Percentiles rank a stretch among this genome's conserved stretches.
Conservation (phyloP, 225 moss, liverwort and hornwort genomes). For the Physcomitrium patens region DNA sequence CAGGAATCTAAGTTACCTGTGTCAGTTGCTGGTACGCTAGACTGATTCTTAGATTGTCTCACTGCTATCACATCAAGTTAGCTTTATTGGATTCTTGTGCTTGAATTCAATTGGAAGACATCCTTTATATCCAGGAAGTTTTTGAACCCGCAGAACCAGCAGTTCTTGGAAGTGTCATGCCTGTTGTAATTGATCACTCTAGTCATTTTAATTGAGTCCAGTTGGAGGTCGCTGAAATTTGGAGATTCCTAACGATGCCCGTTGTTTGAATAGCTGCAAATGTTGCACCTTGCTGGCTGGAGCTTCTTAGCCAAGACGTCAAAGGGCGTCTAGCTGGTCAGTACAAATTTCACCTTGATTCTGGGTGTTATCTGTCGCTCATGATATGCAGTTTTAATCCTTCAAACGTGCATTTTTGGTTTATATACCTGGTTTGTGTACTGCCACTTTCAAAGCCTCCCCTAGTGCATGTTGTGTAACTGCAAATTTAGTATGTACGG, state of each 20-base stretch:
- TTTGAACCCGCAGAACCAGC: too few relatives aligned
- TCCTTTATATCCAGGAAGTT: too few relatives aligned
- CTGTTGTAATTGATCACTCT: too few relatives aligned
- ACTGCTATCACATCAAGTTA: neutral
- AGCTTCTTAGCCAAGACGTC: constrained; percentile 63
- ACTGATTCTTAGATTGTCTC: neutral
- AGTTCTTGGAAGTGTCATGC: too few relatives aligned
- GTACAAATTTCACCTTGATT: neutral
- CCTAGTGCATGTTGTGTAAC: too few relatives aligned
- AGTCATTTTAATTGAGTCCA: too few relatives aligned
- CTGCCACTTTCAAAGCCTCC: too few relatives aligned
- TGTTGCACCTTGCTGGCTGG: constrained; percentile 64
- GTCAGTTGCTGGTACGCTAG: constrained; percentile 41
- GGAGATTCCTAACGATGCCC: neutral
- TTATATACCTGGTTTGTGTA: too few relatives aligned
- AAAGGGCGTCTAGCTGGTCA: constrained; percentile 65
- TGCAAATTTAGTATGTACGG: too few relatives aligned
- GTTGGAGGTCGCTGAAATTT: too few relatives aligned
- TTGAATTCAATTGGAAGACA: too few relatives aligned
- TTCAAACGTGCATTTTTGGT: neutral
- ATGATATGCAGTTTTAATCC: neutral
- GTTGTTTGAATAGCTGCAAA: constrained; percentile 39
- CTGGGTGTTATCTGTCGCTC: constrained; percentile 11
- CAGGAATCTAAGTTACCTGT: constrained; percentile 39
- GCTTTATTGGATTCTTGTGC: too few relatives aligned